These are phyloP conservation scores for Diaporthe citri DNA, from an alignment of 2,329 filamentous ascomycete genomes.

Conservation along the genomic window DNA sequence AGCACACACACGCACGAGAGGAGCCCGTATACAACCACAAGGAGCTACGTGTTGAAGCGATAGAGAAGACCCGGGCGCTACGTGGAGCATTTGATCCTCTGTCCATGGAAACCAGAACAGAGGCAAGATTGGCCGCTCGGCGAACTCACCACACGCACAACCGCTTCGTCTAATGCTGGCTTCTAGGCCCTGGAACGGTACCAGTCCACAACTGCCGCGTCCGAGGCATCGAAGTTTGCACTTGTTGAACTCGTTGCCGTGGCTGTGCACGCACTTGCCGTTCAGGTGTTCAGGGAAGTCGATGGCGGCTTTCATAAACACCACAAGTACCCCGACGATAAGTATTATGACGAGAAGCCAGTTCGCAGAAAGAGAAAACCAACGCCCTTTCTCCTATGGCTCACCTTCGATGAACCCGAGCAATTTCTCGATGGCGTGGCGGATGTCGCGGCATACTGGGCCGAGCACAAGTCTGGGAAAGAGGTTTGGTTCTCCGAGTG, in stretches of 20 bases:
- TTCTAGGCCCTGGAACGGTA: neutral
- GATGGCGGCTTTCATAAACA: neutral
- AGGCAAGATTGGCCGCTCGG: neutral
- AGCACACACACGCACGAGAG: neutral
- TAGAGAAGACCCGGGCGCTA: neutral
- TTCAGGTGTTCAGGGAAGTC: neutral
- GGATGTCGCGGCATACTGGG: constrained; percentile 4
- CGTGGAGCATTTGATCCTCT: neutral
- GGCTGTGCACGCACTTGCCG: neutral
- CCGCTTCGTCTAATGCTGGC: too few relatives aligned
- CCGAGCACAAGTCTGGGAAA: neutral
- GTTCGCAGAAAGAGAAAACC: neutral
- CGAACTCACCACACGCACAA: neutral
- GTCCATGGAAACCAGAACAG: neutral
- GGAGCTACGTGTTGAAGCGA: neutral
- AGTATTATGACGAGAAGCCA: too few relatives aligned
- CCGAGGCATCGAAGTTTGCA: neutral
- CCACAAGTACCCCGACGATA: neutral
- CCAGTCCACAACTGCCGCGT: neutral
- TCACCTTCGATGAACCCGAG: neutral
- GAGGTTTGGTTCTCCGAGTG: neutral
- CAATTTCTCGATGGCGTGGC: neutral
- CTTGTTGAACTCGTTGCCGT: neutral
- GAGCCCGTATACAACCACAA: neutral
- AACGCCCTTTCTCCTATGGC: neutral